Evolutionary conservation across 768 basidiomycete genomes (phyloP).

Genomic region (Boletus rubropictus): DNA sequence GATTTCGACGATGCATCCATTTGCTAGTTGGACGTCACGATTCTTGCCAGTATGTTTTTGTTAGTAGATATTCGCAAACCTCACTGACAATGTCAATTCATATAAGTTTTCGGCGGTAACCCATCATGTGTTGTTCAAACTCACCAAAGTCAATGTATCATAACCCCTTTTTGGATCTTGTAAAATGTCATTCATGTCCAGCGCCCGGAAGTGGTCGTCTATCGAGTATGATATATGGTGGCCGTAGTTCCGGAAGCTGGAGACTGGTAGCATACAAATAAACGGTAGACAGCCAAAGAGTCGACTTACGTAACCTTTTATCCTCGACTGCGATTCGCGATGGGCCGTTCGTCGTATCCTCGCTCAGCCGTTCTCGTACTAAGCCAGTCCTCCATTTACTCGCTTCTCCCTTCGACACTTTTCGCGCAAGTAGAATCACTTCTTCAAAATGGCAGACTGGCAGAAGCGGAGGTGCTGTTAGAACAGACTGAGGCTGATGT

Average conservation of each 20-base stretch:
- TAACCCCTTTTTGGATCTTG: too few species aligned
- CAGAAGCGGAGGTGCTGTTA: slow-evolving; percentile 58
- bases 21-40: too few species aligned
- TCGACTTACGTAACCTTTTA: slow-evolving; percentile 11
- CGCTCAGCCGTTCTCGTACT: slow-evolving; percentile 66
- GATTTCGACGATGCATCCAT: background rate
- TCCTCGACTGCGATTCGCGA: slow-evolving; percentile 4
- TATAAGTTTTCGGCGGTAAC: background rate
- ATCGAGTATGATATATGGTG: too few species aligned
- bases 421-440: slow-evolving; percentile 69
- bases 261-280: too few species aligned
- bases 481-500: slow-evolving; percentile 45
- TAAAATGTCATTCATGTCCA: background rate
- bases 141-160: background rate
- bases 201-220: background rate
- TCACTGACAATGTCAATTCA: background rate
- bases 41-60: background rate
- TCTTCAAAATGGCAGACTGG: slow-evolving; percentile 56
- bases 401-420: slow-evolving; percentile 65
- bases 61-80: background rate
- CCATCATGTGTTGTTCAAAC: too few species aligned
- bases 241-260: too few species aligned
- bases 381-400: slow-evolving; percentile 52
- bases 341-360: slow-evolving; percentile 42
- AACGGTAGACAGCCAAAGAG: background rate